A percentile compares a stretch with the other conserved stretches of the same genome.
phyloP scores from a whole-genome alignment of 2,329 filamentous ascomycete genomes.

The Calonectria multiphialidica region DNA sequence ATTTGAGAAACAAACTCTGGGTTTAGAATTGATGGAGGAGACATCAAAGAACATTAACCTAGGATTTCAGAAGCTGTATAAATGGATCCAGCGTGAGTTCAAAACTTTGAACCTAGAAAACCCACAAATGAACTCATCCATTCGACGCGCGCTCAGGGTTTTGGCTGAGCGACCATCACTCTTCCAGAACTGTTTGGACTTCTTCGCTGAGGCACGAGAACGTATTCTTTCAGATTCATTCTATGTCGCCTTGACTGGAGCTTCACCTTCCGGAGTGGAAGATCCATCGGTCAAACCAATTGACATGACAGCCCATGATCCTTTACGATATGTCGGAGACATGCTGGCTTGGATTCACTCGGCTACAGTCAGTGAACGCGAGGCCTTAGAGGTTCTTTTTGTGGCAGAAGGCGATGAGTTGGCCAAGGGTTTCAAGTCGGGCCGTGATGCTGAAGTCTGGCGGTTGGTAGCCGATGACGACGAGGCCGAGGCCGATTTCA shows the following conservation, averaged over 20 bases:
- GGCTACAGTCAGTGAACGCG: slow-evolving; percentile 90
- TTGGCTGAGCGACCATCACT: slow-evolving; percentile 89
- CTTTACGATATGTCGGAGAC: slow-evolving; percentile 91
- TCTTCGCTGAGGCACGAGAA: slow-evolving; percentile 91
- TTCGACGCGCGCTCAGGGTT: slow-evolving; percentile 86
- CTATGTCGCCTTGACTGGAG: slow-evolving; percentile 86
- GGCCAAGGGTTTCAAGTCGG: slow-evolving; percentile 82
- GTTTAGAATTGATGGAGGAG: slow-evolving; percentile 91
- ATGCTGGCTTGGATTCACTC: slow-evolving; percentile 99
- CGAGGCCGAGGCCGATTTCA: slow-evolving; percentile 71
- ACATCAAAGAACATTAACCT: slow-evolving; percentile 88
- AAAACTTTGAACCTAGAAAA: slow-evolving; percentile 94
- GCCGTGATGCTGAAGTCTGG: slow-evolving; percentile 88
- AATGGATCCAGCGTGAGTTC: slow-evolving; percentile 95
- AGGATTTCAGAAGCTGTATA: slow-evolving; percentile 95
- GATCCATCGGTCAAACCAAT: slow-evolving; percentile 85
- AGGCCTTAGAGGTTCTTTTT: slow-evolving; percentile 92
- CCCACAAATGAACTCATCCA: slow-evolving; percentile 88
- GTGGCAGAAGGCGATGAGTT: slow-evolving; percentile 92
- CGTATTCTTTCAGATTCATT: slow-evolving; percentile 90
- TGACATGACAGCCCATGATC: slow-evolving; percentile 92
- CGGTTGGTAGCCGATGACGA: slow-evolving; percentile 71
- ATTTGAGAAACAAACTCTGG: slow-evolving; percentile 88
- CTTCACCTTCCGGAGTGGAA: slow-evolving; percentile 66
- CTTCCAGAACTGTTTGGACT: slow-evolving; percentile 94